Conservation (phyloP, 495 filamentous ascomycete genomes). For the Penicillium flavigenum region DNA sequence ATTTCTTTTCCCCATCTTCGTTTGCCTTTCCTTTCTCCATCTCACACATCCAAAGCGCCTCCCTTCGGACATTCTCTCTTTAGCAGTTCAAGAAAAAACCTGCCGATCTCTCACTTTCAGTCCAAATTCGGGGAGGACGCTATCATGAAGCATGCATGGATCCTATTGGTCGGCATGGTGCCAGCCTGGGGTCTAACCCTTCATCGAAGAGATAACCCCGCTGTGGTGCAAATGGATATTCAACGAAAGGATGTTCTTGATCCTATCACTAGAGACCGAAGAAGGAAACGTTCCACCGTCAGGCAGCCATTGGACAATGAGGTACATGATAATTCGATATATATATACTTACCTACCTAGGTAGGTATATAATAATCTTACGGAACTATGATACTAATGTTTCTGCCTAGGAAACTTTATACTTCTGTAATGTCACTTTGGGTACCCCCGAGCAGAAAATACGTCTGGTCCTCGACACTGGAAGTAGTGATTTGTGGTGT, state of each 20-base stretch:
- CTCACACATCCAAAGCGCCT: background rate
- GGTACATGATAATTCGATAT: conserved; percentile 21
- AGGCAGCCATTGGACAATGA: conserved; percentile 43
- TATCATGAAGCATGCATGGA: conserved; percentile 25
- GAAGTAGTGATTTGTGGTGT: conserved; percentile 88
- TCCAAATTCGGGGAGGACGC: background rate
- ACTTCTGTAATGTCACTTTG: conserved; percentile 69
- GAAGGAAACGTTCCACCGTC: conserved; percentile 40
- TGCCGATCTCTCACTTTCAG: background rate
- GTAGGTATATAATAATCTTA: background rate
- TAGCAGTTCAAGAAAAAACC: background rate
- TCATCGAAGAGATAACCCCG: conserved; percentile 34
- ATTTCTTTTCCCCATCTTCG: background rate
- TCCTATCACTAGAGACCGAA: conserved; percentile 35
- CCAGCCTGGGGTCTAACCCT: conserved; percentile 29
- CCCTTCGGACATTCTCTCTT: background rate
- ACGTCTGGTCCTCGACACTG: conserved; percentile 74
- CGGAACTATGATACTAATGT: conserved; percentile 1
- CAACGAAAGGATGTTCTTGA: conserved; percentile 37
- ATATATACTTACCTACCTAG: background rate
- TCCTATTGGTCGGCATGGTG: conserved; percentile 21
- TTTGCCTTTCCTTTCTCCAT: background rate
- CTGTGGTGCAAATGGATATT: conserved; percentile 41
- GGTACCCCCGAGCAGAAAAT: conserved; percentile 67
- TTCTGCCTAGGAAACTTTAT: conserved; percentile 48